Conservation (phyloP, 345 rosid genomes). For the Pelargonium nanum region DNA sequence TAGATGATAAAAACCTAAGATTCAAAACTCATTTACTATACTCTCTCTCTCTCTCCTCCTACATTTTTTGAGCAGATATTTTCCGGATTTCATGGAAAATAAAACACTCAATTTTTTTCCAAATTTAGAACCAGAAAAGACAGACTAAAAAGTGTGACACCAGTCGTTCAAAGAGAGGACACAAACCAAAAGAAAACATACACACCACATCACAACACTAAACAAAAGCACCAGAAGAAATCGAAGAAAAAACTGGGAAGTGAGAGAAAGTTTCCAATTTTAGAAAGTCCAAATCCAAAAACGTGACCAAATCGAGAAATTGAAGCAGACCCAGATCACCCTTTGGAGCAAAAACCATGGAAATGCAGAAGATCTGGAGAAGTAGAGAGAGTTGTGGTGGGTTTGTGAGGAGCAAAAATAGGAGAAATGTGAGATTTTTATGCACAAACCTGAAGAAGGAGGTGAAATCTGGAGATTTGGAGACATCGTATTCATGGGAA, state of each 20-base stretch:
- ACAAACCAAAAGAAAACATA: neutral
- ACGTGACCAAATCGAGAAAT: conserved; percentile 19
- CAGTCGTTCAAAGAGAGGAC: too few species aligned
- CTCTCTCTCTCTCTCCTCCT: neutral
- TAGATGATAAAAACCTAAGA: neutral
- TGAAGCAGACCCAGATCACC: conserved; percentile 14
- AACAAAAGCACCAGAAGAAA: neutral
- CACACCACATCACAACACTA: neutral
- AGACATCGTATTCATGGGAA: neutral
- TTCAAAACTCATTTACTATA: neutral
- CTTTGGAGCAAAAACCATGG: conserved; percentile 7
- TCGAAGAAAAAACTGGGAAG: neutral
- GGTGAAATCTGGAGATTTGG: neutral
- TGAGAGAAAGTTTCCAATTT: neutral
- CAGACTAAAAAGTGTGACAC: neutral
- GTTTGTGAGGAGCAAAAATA: too few species aligned
- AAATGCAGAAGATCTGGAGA: conserved; percentile 24
- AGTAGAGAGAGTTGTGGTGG: neutral
- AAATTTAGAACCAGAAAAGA: neutral
- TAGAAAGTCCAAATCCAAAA: conserved; percentile 5
- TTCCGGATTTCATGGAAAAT: neutral
- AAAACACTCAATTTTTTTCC: neutral
- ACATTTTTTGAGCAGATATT: neutral
- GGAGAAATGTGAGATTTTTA: neutral
- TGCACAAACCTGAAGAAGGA: neutral